Evolutionary conservation across 768 basidiomycete species (phyloP).

Genomic region (Leccinum arenicola): DNA sequence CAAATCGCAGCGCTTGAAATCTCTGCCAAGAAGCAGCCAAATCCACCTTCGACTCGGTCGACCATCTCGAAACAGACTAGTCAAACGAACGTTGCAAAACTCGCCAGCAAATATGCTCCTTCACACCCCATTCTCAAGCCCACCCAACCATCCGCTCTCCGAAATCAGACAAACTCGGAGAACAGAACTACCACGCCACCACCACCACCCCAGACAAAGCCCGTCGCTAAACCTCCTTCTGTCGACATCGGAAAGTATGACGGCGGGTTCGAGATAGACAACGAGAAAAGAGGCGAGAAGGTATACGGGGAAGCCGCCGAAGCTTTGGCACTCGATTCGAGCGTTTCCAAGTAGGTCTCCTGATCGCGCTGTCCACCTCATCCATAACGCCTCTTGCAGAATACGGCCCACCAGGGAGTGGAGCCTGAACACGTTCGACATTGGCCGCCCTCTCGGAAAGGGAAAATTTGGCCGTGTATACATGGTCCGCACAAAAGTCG

Average conservation of each 20-base stretch:
- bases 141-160: conserved; percentile 40
- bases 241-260: conserved; percentile 91
- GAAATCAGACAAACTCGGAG: conserved; percentile 35
- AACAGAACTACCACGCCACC: conserved; percentile 25
- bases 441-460: conserved; percentile 95
- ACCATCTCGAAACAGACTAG: conserved; percentile 51
- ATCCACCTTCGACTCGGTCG: conserved; percentile 28
- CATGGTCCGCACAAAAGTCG: conserved; percentile 90
- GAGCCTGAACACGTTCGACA: conserved; percentile 84
- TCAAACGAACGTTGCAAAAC: conserved; percentile 63
- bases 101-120: conserved; percentile 71
- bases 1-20: conserved; percentile 73
- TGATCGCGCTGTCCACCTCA: neutral
- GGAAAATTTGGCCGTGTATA: conserved; percentile 99
- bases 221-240: conserved; percentile 15
- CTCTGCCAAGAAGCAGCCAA: conserved; percentile 45
- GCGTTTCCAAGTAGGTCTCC: conserved; percentile 56
- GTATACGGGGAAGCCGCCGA: conserved; percentile 78
- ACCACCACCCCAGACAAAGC: conserved; percentile 14
- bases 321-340: conserved; percentile 83
- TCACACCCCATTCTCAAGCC: conserved; percentile 46
- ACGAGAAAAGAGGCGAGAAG: conserved; percentile 71
- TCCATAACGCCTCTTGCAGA: conserved; percentile 34
- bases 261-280: conserved; percentile 92
- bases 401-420: conserved; percentile 78